Evolutionary conservation across 176 grass and related monocot genomes (phyloP).

Genomic region (Avena insularis): DNA sequence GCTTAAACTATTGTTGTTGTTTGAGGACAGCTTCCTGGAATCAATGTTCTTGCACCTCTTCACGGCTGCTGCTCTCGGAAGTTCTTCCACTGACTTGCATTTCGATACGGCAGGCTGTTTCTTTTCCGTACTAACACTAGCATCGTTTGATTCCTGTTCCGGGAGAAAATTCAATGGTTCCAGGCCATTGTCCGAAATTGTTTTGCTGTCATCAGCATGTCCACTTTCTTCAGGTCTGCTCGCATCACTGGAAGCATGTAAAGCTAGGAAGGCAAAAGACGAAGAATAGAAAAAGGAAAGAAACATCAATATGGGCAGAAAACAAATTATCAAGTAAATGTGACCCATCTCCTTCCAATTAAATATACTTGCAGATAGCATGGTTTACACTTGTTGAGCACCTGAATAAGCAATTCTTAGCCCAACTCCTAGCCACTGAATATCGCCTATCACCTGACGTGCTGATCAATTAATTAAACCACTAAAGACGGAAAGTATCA

Average conservation of each 20-base stretch:
- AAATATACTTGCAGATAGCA: background rate
- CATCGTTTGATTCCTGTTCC: conserved; percentile 65
- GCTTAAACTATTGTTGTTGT: conserved; percentile 44
- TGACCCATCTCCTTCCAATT: background rate
- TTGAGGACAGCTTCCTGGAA: conserved; percentile 65
- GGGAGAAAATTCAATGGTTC: conserved; percentile 41
- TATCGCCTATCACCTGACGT: background rate
- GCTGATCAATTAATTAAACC: conserved; percentile 1
- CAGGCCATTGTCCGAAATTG: conserved; percentile 37
- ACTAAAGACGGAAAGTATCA: background rate
- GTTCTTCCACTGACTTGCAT: conserved; percentile 75
- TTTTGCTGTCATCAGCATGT: conserved; percentile 40
- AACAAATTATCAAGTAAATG: background rate
- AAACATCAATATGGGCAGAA: conserved; percentile 17
- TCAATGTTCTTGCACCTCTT: conserved; percentile 74
- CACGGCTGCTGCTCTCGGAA: conserved; percentile 36
- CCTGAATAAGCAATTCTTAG: background rate
- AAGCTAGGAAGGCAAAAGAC: conserved; percentile 31
- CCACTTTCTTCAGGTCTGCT: conserved; percentile 36
- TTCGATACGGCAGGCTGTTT: conserved; percentile 53
- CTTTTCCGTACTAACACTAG: conserved; percentile 64
- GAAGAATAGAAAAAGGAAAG: background rate
- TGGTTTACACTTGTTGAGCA: background rate
- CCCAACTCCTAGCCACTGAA: background rate
- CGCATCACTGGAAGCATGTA: conserved; percentile 38